Evolutionary conservation across 139 green algal genomes (phyloP).

Genomic region (Haematococcus sp.): DNA sequence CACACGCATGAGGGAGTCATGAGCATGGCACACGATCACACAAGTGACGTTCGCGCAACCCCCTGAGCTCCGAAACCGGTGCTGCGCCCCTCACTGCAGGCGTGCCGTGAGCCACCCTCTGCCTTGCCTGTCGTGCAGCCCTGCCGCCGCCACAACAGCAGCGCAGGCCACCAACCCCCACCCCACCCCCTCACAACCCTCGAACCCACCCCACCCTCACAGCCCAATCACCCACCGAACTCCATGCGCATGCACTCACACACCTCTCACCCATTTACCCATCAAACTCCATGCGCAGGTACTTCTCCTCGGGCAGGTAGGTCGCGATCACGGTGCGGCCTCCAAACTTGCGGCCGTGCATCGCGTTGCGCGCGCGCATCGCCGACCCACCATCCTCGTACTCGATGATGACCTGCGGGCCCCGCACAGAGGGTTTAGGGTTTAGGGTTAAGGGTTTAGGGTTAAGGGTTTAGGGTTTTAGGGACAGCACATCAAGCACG

Average conservation of each 20-base stretch:
- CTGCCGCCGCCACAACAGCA: too few species aligned
- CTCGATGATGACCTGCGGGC: conserved; percentile 71
- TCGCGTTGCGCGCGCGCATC: conserved; percentile 64
- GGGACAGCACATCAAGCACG: background rate
- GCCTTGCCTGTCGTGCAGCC: too few species aligned
- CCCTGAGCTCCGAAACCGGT: background rate
- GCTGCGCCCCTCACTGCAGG: background rate
- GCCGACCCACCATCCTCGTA: conserved; percentile 64
- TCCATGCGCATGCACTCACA: too few species aligned
- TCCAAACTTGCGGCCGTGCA: conserved; percentile 86
- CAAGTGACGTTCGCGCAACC: background rate
- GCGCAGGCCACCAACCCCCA: too few species aligned
- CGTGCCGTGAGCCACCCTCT: too few species aligned
- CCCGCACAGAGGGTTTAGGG: background rate
- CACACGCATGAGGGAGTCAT: background rate
- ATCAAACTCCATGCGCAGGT: conserved; percentile 14
- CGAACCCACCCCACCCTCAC: too few species aligned
- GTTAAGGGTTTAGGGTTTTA: too few species aligned
- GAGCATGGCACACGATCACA: background rate
- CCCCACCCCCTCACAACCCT: too few species aligned
- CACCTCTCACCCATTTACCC: too few species aligned
- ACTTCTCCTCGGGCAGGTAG: conserved; percentile 73
- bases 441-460: too few species aligned
- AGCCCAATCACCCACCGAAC: too few species aligned
- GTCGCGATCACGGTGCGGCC: conserved; percentile 73